Evolutionary conservation across 176 grass and related monocot species (phyloP).

Genomic region (Chrysopogon serrulatus): DNA sequence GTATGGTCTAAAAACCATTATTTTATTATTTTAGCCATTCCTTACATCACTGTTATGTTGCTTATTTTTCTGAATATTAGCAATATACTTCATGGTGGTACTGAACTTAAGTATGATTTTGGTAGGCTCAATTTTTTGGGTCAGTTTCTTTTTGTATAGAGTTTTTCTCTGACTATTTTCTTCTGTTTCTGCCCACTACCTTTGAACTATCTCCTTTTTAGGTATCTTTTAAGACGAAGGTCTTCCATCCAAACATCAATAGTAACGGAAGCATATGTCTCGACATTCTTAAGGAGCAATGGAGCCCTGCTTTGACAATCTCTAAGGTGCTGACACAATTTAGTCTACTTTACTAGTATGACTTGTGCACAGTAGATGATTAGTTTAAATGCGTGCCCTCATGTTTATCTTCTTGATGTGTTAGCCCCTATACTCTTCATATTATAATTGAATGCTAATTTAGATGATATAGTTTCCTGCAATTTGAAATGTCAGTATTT

Average conservation of each 20-base stretch:
- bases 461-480: not conserved
- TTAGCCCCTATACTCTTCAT: not conserved
- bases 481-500: not conserved
- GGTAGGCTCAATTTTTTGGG: not conserved
- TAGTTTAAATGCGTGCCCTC: not conserved
- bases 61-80: not conserved
- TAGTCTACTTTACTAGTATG: not conserved
- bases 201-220: constrained; percentile 13
- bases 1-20: not conserved
- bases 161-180: not conserved
- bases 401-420: not conserved
- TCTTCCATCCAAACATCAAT: constrained; percentile 63
- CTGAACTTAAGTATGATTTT: not conserved
- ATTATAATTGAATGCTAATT: not conserved
- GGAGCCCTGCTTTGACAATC: constrained; percentile 64
- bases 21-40: not conserved
- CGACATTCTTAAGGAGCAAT: constrained; percentile 59
- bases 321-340: constrained; percentile 34
- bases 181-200: not conserved
- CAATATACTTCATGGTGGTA: not conserved
- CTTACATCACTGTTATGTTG: not conserved
- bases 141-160: not conserved
- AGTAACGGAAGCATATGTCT: constrained; percentile 65
- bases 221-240: constrained; percentile 64
- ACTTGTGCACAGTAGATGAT: not conserved